A percentile compares a stretch with the other conserved stretches of the same genome.
Evolutionary conservation across 768 basidiomycete species (phyloP).

Genomic region (Baorangia bicolor): DNA sequence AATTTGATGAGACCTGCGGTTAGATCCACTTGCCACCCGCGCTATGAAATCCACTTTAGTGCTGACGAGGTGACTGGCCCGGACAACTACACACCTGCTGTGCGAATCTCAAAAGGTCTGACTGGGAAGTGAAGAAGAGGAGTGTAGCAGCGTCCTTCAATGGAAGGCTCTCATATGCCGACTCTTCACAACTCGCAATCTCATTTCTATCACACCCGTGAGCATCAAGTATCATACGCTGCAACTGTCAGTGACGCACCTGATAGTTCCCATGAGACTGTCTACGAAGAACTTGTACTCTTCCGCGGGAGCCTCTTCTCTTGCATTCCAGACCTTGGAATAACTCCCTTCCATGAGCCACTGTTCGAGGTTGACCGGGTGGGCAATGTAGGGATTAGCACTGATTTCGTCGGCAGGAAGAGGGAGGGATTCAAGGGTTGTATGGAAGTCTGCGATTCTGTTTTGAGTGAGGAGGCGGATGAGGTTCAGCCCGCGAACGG

Average conservation of each 20-base stretch:
- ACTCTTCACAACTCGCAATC: slow-evolving; percentile 95
- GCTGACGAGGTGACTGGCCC: not conserved
- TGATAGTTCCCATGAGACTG: slow-evolving; percentile 89
- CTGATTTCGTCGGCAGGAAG: slow-evolving; percentile 64
- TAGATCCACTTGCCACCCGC: slow-evolving; percentile 83
- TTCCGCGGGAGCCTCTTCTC: slow-evolving; percentile 87
- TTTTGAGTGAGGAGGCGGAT: slow-evolving; percentile 94
- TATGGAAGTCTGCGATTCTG: slow-evolving; percentile 97
- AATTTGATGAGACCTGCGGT: slow-evolving; percentile 71
- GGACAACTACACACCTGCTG: slow-evolving; percentile 53
- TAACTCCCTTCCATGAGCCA: slow-evolving; percentile 99
- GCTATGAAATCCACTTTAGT: slow-evolving; percentile 41
- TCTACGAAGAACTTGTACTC: slow-evolving; percentile 96
- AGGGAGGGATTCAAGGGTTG: slow-evolving; percentile 87
- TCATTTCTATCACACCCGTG: slow-evolving; percentile 63
- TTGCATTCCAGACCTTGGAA: slow-evolving; percentile 95
- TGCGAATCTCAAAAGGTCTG: slow-evolving; percentile 82
- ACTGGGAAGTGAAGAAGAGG: slow-evolving; percentile 84
- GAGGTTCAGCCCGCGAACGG: slow-evolving; percentile 90
- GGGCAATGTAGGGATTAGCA: slow-evolving; percentile 72
- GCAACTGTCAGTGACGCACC: slow-evolving; percentile 45
- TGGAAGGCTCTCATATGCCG: slow-evolving; percentile 89
- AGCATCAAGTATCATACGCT: not conserved
- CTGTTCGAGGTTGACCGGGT: slow-evolving; percentile 88
- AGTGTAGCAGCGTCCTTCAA: slow-evolving; percentile 87